A percentile compares a stretch with the other conserved stretches of the same genome.
phyloP scores from a whole-genome alignment of 2,329 filamentous ascomycete species.

The Botrytis tulipae region DNA sequence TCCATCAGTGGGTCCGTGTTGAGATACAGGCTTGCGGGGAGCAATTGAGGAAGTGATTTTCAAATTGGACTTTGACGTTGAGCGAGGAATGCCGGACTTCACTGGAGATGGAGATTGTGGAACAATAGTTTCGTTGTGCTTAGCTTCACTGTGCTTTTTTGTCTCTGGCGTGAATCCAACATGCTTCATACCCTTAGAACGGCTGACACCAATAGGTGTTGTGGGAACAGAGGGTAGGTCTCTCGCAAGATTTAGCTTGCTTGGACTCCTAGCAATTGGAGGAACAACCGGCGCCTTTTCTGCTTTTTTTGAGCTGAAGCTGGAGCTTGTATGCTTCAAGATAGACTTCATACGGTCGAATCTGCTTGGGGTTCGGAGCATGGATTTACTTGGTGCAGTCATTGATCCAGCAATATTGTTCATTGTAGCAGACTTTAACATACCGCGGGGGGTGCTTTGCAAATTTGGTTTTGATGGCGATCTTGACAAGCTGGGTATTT shows the following conservation, averaged over 20 bases:
- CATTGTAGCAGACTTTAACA: slow-evolving; percentile 53
- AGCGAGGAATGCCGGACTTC: slow-evolving; percentile 49
- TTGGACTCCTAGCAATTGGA: slow-evolving; percentile 40
- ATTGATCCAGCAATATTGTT: slow-evolving; percentile 43
- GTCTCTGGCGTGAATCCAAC: slow-evolving; percentile 78
- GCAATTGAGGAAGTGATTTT: slow-evolving; percentile 9
- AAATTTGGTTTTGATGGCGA: slow-evolving; percentile 53
- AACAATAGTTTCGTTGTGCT: slow-evolving; percentile 43
- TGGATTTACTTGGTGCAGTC: slow-evolving; percentile 33
- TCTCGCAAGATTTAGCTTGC: slow-evolving; percentile 54
- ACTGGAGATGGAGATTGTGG: slow-evolving; percentile 57
- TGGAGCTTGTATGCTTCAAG: slow-evolving; percentile 42
- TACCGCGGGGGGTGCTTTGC: slow-evolving; percentile 46
- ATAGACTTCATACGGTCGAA: slow-evolving; percentile 58
- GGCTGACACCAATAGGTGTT: slow-evolving; percentile 49
- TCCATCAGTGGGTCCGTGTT: neutral
- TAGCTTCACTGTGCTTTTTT: slow-evolving; percentile 45
- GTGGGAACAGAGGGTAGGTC: slow-evolving; percentile 53
- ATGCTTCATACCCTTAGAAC: slow-evolving; percentile 65
- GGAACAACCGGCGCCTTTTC: slow-evolving; percentile 30
- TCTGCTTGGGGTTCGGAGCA: slow-evolving; percentile 32
- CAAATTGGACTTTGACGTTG: slow-evolving; percentile 41
- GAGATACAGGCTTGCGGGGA: neutral
- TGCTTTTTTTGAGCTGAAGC: slow-evolving; percentile 30
- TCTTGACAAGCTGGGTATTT: slow-evolving; percentile 47